These are phyloP conservation scores for Fusarium penzigii DNA, from an alignment of 2,329 filamentous ascomycete species.

Conservation along the genomic window DNA sequence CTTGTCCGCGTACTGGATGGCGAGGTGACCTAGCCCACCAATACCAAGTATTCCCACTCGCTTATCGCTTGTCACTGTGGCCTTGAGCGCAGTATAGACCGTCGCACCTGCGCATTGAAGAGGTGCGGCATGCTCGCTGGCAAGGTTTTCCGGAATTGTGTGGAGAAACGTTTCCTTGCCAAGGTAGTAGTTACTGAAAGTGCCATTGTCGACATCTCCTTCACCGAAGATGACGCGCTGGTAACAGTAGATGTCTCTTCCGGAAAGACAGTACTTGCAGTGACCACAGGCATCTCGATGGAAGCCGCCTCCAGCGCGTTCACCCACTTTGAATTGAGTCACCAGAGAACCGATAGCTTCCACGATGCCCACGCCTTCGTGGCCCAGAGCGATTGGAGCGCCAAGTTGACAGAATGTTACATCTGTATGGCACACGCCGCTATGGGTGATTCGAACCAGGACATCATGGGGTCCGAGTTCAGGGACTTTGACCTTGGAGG, in stretches of 20 bases:
- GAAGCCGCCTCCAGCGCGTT: conserved; percentile 45
- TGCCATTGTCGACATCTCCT: conserved; percentile 10
- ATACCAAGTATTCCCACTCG: conserved; percentile 6
- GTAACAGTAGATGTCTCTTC: conserved; percentile 13
- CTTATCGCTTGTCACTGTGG: not conserved
- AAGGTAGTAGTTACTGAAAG: conserved; percentile 8
- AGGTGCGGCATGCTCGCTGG: conserved; percentile 9
- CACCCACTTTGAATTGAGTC: conserved; percentile 44
- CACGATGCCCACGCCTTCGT: conserved; percentile 52
- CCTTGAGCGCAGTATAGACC: conserved; percentile 6
- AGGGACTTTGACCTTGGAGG: conserved; percentile 1
- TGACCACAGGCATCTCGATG: conserved; percentile 50
- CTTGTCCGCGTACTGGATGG: conserved; percentile 48
- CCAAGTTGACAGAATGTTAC: not conserved
- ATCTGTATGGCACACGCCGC: conserved; percentile 12
- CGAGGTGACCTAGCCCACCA: conserved; percentile 8
- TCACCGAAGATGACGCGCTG: conserved; percentile 11
- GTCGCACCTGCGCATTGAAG: conserved; percentile 11
- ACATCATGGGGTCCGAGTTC: conserved; percentile 11
- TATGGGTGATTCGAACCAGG: conserved; percentile 13
- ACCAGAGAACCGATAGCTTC: conserved; percentile 46
- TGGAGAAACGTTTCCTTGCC: conserved; percentile 8
- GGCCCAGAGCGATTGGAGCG: conserved; percentile 41
- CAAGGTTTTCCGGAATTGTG: conserved; percentile 5
- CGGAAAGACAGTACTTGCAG: conserved; percentile 46